Base-by-base conservation (phyloP, 164 flowering plant genomes). In the Santalum album region DNA sequence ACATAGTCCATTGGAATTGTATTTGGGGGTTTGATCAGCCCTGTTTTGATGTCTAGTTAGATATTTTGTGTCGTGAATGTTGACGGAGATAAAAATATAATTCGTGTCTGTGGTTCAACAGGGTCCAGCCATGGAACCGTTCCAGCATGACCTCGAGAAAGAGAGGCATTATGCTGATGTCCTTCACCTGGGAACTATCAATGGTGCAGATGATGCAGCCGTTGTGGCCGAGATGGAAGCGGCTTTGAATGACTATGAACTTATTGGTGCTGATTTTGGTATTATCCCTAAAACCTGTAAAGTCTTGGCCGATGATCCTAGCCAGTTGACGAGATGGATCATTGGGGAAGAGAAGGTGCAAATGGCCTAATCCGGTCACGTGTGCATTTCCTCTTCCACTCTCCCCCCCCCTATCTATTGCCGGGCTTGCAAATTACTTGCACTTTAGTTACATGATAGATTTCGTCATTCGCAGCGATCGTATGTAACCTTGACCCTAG, bases 91-190 rank as follows among this genome's bases (percentile, higher is more conserved):
- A 36, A 14, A 29, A 4, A 7, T 12, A 7, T 36, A 15, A 36
- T 14, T 17, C n/a, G 0, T 4, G n/a, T 42, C 1, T 42, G 17
- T 20, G 32, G 49, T 51, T 26, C 15, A 26, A 38, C 79, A 91
- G 98, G 90, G 95, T 7, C 82, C 79, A 46, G 70, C 78, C 6
- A 67, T 78, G 77, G 89, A 88, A 49, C 83, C 81, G 17, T 86
- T 91, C 55, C 49, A 80, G 39, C 49, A 74, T 32, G 95, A 91
- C 62, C 54, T 51, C 14, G 88, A 82, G 72, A 82, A 61, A 57
- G 96, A 88, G 73, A 74, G 70, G 57, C 81, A 84, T 54, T 86
- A 88, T 58, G 73, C 79, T 6, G 90, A 91, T 49, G 72, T 63
- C 51, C 65, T 84, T 40, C 51, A 54, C 40, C 51, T 72, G 68